Conservation (phyloP, 805 yeast genomes). For the Wickerhamiella azymoides region DNA sequence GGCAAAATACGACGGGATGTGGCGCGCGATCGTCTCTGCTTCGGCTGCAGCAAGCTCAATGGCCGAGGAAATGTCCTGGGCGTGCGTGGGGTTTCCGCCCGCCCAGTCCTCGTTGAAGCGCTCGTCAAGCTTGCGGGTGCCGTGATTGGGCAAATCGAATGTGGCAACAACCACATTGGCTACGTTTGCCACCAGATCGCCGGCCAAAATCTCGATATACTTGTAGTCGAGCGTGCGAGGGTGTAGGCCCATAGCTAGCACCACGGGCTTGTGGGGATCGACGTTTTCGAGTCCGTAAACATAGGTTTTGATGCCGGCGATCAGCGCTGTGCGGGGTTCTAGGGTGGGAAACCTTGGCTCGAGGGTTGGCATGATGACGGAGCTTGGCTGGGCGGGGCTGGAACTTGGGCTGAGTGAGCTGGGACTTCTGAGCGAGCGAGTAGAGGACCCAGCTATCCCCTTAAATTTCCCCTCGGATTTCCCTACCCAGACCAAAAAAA, state of each 20-base stretch:
- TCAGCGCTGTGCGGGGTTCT: constrained; percentile 12
- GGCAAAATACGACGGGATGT: constrained; percentile 29
- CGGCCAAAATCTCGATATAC: constrained; percentile 30
- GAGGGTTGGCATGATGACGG: background rate
- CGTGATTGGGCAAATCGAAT: constrained; percentile 45
- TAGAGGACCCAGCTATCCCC: too few species aligned
- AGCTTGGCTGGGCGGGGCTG: background rate
- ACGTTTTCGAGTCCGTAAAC: constrained; percentile 29
- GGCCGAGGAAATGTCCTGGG: constrained; percentile 34
- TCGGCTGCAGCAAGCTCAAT: constrained; percentile 38
- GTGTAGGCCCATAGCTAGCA: constrained; percentile 35
- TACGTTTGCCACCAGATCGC: constrained; percentile 10
- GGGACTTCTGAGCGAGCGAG: background rate
- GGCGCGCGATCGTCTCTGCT: constrained; percentile 31
- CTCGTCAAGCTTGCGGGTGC: constrained; percentile 30
- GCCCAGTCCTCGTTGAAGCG: constrained; percentile 33
- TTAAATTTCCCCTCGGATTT: too few species aligned
- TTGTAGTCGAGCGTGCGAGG: constrained; percentile 31
- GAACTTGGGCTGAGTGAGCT: too few species aligned
- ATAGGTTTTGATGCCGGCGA: constrained; percentile 36
- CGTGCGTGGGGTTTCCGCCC: constrained; percentile 37
- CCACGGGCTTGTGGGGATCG: constrained; percentile 17
- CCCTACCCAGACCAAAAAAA: too few species aligned
- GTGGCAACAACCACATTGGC: constrained; percentile 30
- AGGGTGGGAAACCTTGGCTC: background rate